Evolutionary conservation across 345 rosid species (phyloP), one percentile per base, ranked within the genome.

Genomic region (Capsella bursapastoris): DNA sequence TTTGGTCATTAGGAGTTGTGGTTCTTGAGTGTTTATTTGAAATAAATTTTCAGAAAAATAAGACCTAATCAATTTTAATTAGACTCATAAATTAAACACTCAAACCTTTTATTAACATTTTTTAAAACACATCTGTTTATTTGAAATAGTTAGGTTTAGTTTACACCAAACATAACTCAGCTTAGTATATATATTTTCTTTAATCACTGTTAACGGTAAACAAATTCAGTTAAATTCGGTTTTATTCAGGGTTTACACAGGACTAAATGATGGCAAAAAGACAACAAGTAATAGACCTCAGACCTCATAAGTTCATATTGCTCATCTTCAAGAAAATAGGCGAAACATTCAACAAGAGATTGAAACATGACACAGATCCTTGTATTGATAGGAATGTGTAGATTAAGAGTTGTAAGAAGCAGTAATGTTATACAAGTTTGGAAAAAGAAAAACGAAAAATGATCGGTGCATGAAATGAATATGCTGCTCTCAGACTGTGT

Each of bases 1-100:
- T 90, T 3, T 86, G 92, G 97, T 82, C 89, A 4, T 78, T 87
- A 3, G 92, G 94, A 31, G 83, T 87, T 59, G 87, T 86, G 68
- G 81, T 83, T 8, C 79, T 90, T 59, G 88, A 87, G 75, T 86
- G 89, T 18, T 16, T 16, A 16, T 16, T 16, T 16, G 18, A 16
- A 16, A 18, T 18, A 18, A 18, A 18, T 18, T 6, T 13, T 0
- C 25, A 22, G 25, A 31, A 31, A 40, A 56, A 56, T 43, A 43
- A 43, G 47, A 43, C 12, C 15, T 4, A 4, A 43, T 13, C 47
- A 43, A 4, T 43, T 43, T 8, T 43, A 43, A 5, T 13, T 43
- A 12, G 15, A 13, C 15, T 43, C 47, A 12, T 12, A 43, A 5
- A 13, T 4, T 43, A 43, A 44, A 38, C 9, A 37, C 11, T 37